A percentile compares a stretch with the other conserved stretches of the same genome.
Conservation (phyloP, 75 land plant genomes). For the Sequoiadendron giganteum region DNA sequence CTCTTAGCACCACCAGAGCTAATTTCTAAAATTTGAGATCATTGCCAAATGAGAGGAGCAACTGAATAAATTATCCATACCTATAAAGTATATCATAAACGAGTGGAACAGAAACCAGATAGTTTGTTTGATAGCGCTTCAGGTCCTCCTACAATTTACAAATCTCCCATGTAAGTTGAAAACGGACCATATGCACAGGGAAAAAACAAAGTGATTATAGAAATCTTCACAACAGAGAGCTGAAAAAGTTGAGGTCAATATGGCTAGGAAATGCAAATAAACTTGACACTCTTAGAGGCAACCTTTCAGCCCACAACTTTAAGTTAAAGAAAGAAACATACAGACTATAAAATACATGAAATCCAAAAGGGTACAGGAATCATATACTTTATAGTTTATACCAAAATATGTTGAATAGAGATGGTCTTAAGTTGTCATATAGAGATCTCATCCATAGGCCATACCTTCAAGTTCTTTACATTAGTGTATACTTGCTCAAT, state of each 20-base stretch:
- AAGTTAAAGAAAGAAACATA: neutral
- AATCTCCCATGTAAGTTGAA: neutral
- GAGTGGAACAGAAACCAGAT: slow-evolving; percentile 83
- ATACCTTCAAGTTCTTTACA: slow-evolving; percentile 75
- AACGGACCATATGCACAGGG: neutral
- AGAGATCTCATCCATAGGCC: neutral
- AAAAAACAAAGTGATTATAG: neutral
- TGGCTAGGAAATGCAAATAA: neutral
- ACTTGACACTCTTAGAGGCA: neutral
- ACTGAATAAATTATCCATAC: slow-evolving; percentile 26
- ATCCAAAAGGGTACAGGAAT: neutral
- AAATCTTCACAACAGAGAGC: neutral
- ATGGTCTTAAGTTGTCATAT: neutral
- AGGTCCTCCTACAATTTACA: slow-evolving; percentile 66
- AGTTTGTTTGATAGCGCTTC: slow-evolving; percentile 62
- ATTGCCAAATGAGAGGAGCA: neutral
- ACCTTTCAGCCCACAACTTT: neutral
- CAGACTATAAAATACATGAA: neutral
- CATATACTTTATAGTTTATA: neutral
- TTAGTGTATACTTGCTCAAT: slow-evolving; percentile 80
- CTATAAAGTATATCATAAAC: slow-evolving; percentile 88
- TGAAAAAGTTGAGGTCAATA: neutral
- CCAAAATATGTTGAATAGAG: neutral
- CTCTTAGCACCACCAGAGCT: neutral
- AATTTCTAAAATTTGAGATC: neutral